phyloP scores from a whole-genome alignment of 1,139 yeast species.

The Hansenula lynferdii region DNA sequence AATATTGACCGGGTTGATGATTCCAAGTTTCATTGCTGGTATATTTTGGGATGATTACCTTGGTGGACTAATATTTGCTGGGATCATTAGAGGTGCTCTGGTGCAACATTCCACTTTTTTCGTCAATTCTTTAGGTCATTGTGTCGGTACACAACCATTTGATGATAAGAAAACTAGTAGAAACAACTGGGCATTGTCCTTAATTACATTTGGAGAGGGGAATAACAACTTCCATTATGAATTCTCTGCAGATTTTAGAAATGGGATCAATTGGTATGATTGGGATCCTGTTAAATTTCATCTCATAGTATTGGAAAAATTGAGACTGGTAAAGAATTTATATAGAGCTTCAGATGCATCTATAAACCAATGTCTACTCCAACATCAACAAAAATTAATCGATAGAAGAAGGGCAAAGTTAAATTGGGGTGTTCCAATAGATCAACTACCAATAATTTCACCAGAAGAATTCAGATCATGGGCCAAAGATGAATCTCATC shows the following conservation, averaged over 20 bases:
- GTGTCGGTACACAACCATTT: constrained; percentile 53
- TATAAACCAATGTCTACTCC: constrained; percentile 51
- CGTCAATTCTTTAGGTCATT: constrained; percentile 60
- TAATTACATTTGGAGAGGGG: constrained; percentile 63
- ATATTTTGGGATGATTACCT: constrained; percentile 40
- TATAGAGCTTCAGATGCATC: constrained; percentile 42
- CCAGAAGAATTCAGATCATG: constrained; percentile 45
- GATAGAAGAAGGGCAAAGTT: constrained; percentile 57
- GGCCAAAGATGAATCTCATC: constrained; percentile 28
- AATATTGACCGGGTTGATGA: constrained; percentile 38
- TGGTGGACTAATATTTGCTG: constrained; percentile 59
- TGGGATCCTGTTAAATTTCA: constrained; percentile 70
- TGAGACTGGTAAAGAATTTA: constrained; percentile 35
- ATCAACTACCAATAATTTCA: constrained; percentile 51
- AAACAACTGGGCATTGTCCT: constrained; percentile 38
- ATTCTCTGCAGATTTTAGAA: constrained; percentile 64
- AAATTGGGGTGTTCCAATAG: constrained; percentile 76
- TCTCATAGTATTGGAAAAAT: constrained; percentile 33
- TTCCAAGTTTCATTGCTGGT: constrained; percentile 46
- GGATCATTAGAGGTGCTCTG: constrained; percentile 49
- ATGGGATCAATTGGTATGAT: constrained; percentile 44
- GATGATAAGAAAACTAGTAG: constrained; percentile 60
- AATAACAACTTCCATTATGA: constrained; percentile 71
- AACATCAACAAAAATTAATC: constrained; percentile 59
- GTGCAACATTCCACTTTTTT: constrained; percentile 56